These are phyloP conservation scores for Fusarium sp. DNA, from an alignment of 2,329 filamentous ascomycete genomes.

Conservation along the genomic window DNA sequence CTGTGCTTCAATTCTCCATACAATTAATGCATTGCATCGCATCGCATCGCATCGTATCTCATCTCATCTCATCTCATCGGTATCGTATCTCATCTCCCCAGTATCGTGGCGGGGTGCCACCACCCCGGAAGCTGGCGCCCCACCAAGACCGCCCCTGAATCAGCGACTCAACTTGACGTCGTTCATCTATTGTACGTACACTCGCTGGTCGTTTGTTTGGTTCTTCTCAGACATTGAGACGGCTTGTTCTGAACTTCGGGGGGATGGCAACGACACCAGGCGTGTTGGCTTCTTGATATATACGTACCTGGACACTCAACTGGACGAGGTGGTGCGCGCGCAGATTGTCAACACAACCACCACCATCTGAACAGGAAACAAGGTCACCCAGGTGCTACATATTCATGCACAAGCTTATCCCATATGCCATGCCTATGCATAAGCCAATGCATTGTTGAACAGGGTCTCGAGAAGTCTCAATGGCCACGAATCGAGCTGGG, in stretches of 20 bases:
- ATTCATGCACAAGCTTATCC: constrained; percentile 24
- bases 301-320: too few relatives aligned
- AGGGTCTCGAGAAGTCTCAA: constrained; percentile 1
- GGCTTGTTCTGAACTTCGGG: background rate
- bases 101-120: constrained; percentile 36
- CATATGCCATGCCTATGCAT: constrained; percentile 23
- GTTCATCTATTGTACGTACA: constrained; percentile 7
- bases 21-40: constrained; percentile 1
- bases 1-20: background rate
- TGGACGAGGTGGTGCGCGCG: too few relatives aligned
- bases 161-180: constrained; percentile 13
- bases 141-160: constrained; percentile 37
- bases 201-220: background rate
- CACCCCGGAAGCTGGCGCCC: constrained; percentile 36
- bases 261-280: background rate
- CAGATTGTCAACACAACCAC: constrained; percentile 3
- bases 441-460: constrained; percentile 9
- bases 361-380: constrained; percentile 6
- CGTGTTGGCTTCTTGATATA: background rate
- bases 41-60: constrained; percentile 21
- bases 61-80: constrained; percentile 40
- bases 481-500: constrained; percentile 27
- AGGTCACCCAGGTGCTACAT: constrained; percentile 1
- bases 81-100: constrained; percentile 47
- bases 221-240: background rate